Base-by-base conservation (phyloP, 2,329 filamentous ascomycete genomes). In the Gnomoniopsis smithogilvyi region DNA sequence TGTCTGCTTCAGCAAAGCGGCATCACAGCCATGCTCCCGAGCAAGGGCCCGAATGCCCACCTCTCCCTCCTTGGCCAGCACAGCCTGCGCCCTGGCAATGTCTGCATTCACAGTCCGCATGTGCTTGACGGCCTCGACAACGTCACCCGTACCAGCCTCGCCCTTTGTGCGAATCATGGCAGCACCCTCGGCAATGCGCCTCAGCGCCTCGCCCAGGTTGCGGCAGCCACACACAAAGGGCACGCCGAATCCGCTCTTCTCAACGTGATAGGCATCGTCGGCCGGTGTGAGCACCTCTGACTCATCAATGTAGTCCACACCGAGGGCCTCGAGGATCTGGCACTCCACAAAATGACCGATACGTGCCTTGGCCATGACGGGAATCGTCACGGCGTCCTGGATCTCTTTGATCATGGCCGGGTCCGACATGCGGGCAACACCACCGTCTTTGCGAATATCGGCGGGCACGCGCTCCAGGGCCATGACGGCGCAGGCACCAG, bases 91-190 rank as follows among this genome's bases (percentile, higher is more conserved):
- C 63, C 84, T 80, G 3, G 87, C 85, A 67, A 98, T 96, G 69
- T 98, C 88, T 22, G 79, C 76, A 71, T 89, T 95, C 64, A 98
- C 90, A 12, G 90, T 92, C 71, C 95, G 90, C 86, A 97, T 96
- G 82, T 99, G 95, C 71, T 90, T 88, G 51, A 98, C 94, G 21
- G 95, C 78, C 80, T 98, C 94, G 68, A 98, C 90, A 54, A 99
- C 92, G 73, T 99, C 95, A 63, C 95, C 95, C 1, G 95, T 98
- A 63, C 95, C 95, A 41, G 95, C 95, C 79, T 99, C 95, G 65
- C 95, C 95, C 82, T 98, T 99, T 65, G 95, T 99, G 68, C 95
- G 88, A 77, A 99, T 97, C 94, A 99, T 98, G 69, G 94, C 94
- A 11, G 95, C 95, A 64, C 95, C 95, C 79, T 98, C 95, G 63